phyloP scores from a whole-genome alignment of 345 rosid species.

The Turritis glabra region DNA sequence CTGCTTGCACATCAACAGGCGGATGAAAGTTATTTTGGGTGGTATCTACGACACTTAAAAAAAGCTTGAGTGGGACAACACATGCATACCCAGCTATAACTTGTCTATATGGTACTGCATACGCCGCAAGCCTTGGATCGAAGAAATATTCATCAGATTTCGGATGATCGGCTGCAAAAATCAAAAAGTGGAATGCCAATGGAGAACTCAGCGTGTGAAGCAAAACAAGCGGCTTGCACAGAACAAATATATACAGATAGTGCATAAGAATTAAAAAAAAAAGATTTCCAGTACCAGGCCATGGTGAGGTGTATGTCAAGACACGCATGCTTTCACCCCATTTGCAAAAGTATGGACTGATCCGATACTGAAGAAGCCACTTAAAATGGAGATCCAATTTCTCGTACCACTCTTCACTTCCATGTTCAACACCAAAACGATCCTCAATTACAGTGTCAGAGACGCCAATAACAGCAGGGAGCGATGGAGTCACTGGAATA shows the following conservation, averaged over 20 bases:
- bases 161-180: slow-evolving; percentile 79
- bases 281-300: slow-evolving; percentile 70
- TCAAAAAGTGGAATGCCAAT: slow-evolving; percentile 15
- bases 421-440: slow-evolving; percentile 86
- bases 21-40: slow-evolving; percentile 39
- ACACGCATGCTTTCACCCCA: slow-evolving; percentile 98
- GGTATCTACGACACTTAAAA: slow-evolving; percentile 32
- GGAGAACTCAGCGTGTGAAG: slow-evolving; percentile 22
- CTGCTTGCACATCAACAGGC: slow-evolving; percentile 53
- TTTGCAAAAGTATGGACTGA: slow-evolving; percentile 92
- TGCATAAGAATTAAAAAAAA: background rate
- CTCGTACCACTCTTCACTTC: slow-evolving; percentile 79
- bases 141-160: slow-evolving; percentile 84
- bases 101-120: slow-evolving; percentile 80
- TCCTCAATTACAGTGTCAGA: slow-evolving; percentile 98
- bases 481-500: slow-evolving; percentile 90
- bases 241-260: background rate
- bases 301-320: slow-evolving; percentile 90
- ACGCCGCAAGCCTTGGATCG: slow-evolving; percentile 90
- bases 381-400: slow-evolving; percentile 81
- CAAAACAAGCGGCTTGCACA: background rate
- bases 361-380: slow-evolving; percentile 93
- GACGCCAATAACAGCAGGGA: slow-evolving; percentile 98
- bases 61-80: slow-evolving; percentile 38
- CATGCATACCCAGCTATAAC: slow-evolving; percentile 62